A percentile compares a stretch with the other conserved stretches of the same genome.
These are phyloP conservation scores for Rhododendron simsii DNA, from an alignment of 148 eudicot species.

Conservation along the genomic window DNA sequence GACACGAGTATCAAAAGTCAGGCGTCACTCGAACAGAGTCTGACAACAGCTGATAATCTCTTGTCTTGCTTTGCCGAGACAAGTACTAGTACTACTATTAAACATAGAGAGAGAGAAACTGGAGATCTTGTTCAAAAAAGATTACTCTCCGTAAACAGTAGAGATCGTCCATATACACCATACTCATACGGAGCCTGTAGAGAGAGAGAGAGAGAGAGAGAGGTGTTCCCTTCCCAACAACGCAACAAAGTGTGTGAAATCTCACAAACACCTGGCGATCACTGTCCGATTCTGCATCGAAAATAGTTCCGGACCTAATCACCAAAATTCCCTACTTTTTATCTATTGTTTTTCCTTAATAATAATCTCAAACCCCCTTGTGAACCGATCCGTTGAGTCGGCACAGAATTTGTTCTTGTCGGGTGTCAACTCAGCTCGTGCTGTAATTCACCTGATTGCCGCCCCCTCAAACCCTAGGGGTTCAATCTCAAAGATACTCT, in stretches of 20 bases:
- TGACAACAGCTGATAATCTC: no score
- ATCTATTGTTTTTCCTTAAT: neutral
- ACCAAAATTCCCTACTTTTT: neutral
- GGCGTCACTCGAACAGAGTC: no score
- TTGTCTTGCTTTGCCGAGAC: no score
- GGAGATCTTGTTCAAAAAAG: no score
- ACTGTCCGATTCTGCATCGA: neutral
- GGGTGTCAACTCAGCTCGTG: neutral
- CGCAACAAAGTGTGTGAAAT: neutral
- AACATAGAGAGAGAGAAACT: no score
- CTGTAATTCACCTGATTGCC: slow-evolving; percentile 1
- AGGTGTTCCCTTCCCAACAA: neutral
- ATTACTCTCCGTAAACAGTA: no score
- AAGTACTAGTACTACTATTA: no score
- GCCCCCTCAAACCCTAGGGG: neutral
- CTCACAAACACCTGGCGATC: slow-evolving; percentile 9
- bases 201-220: neutral
- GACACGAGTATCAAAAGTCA: no score
- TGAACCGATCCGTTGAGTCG: neutral
- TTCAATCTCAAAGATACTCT: neutral
- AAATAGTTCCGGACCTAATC: neutral
- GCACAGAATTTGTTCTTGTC: neutral
- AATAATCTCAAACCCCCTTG: no score
- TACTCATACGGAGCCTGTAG: no score
- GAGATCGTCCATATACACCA: no score